Conservation (phyloP, 495 filamentous ascomycete genomes). For the Aspergillus steynii region DNA sequence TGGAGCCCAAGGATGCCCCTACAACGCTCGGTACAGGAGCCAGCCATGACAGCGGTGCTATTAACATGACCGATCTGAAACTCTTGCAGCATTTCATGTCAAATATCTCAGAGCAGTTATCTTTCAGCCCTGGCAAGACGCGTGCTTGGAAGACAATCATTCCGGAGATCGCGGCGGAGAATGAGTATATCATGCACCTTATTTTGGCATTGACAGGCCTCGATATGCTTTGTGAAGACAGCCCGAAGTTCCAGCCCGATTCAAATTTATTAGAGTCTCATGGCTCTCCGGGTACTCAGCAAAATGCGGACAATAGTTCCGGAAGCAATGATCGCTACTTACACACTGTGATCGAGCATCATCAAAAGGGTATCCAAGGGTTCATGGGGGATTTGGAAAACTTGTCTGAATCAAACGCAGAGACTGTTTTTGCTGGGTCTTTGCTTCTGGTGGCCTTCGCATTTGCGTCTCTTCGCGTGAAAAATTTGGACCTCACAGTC, state of each 20-base stretch:
- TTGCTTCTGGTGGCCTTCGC: background rate
- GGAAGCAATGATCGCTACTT: background rate
- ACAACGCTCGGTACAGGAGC: background rate
- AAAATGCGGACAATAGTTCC: background rate
- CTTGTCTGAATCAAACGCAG: background rate
- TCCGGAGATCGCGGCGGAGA: background rate
- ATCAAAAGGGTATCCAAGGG: background rate
- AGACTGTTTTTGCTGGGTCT: background rate
- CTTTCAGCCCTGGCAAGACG: background rate
- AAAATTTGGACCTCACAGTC: background rate
- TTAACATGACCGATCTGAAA: background rate
- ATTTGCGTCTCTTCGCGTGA: background rate
- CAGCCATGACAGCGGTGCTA: background rate
- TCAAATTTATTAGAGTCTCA: background rate
- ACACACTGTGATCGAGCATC: background rate
- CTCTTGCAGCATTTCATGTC: background rate
- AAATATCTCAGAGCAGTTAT: background rate
- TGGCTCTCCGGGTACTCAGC: background rate
- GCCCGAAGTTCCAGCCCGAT: background rate
- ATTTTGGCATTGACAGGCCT: background rate
- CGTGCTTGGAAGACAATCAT: background rate
- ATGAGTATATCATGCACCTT: background rate
- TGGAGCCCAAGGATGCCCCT: no score
- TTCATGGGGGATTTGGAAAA: background rate
- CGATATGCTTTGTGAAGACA: background rate